A percentile compares a stretch with the other conserved stretches of the same genome.
phyloP scores from a whole-genome alignment of 208 protist species.

The Trypanosoma conorhini region DNA sequence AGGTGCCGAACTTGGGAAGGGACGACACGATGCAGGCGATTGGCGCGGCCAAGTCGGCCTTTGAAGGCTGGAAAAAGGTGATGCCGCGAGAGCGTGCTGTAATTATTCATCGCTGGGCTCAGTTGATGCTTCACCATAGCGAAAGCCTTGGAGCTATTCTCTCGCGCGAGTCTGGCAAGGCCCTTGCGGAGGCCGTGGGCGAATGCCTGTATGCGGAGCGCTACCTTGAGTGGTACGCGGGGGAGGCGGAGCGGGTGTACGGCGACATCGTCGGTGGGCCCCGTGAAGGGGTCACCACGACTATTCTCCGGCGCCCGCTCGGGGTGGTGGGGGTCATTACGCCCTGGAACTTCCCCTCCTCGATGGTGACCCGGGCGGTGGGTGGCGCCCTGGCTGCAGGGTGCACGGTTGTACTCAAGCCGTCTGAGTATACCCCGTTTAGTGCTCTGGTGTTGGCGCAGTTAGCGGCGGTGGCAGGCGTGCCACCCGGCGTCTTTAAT shows the following conservation, averaged over 20 bases:
- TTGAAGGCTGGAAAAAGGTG: slow-evolving; percentile 60
- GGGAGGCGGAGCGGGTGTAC: slow-evolving; percentile 81
- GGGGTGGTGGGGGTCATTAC: slow-evolving; percentile 88
- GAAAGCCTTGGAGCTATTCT: slow-evolving; percentile 61
- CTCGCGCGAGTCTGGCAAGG: slow-evolving; percentile 83
- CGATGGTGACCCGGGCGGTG: slow-evolving; percentile 79
- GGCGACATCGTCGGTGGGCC: slow-evolving; percentile 72
- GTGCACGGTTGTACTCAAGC: slow-evolving; percentile 90
- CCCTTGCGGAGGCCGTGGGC: slow-evolving; percentile 65
- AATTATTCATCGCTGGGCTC: slow-evolving; percentile 65
- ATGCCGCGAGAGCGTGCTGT: slow-evolving; percentile 63
- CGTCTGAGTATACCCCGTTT: slow-evolving; percentile 83
- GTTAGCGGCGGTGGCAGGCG: slow-evolving; percentile 62
- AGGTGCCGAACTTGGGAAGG: slow-evolving; percentile 48
- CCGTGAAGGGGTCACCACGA: slow-evolving; percentile 49
- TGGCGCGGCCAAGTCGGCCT: slow-evolving; percentile 51
- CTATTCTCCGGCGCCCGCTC: slow-evolving; percentile 76
- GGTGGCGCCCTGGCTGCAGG: slow-evolving; percentile 90
- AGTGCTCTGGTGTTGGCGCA: slow-evolving; percentile 74
- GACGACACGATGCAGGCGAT: slow-evolving; percentile 60
- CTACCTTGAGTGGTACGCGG: slow-evolving; percentile 88
- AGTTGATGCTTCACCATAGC: slow-evolving; percentile 52
- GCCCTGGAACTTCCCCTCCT: slow-evolving; percentile 94
- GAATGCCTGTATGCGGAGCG: slow-evolving; percentile 67
- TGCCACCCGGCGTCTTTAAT: slow-evolving; percentile 84